Conservation (phyloP, 768 basidiomycete genomes). For the Glaciozyma antarctica region DNA sequence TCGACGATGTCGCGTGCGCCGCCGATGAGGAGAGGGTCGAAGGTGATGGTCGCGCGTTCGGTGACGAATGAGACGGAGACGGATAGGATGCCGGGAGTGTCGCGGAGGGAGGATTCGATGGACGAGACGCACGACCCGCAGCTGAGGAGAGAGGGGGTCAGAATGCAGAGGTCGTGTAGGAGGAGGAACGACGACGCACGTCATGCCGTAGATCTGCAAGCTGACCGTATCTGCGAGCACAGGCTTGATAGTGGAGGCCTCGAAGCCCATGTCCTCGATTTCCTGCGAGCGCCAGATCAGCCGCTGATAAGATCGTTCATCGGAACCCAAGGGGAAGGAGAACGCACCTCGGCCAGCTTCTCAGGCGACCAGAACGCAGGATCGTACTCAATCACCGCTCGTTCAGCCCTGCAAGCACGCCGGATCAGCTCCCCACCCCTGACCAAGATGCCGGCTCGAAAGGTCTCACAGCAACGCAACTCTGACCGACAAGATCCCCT, state of each 20-base stretch:
- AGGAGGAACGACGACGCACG: conserved; percentile 36
- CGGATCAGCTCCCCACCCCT: neutral
- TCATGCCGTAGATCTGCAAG: conserved; percentile 84
- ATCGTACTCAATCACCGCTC: conserved; percentile 84
- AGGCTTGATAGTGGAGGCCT: conserved; percentile 65
- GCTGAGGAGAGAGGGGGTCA: conserved; percentile 7
- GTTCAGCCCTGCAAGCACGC: conserved; percentile 54
- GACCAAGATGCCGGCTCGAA: neutral
- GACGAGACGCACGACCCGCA: conserved; percentile 70
- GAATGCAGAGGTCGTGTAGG: neutral
- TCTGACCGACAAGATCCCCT: conserved; percentile 83
- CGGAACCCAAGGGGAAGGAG: neutral
- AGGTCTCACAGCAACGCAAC: conserved; percentile 68
- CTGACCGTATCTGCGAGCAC: conserved; percentile 56
- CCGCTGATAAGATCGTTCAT: neutral
- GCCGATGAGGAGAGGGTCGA: conserved; percentile 57
- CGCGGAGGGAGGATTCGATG: conserved; percentile 59
- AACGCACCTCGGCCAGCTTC: conserved; percentile 63
- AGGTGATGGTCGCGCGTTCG: conserved; percentile 58
- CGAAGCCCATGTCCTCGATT: conserved; percentile 87
- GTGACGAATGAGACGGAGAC: conserved; percentile 68
- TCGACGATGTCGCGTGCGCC: conserved; percentile 82
- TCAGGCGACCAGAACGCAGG: conserved; percentile 66
- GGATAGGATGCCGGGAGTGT: conserved; percentile 61
- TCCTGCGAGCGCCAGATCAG: conserved; percentile 48